Conservation (phyloP, 306 rosid species). For the Cucurbita pepo region DNA sequence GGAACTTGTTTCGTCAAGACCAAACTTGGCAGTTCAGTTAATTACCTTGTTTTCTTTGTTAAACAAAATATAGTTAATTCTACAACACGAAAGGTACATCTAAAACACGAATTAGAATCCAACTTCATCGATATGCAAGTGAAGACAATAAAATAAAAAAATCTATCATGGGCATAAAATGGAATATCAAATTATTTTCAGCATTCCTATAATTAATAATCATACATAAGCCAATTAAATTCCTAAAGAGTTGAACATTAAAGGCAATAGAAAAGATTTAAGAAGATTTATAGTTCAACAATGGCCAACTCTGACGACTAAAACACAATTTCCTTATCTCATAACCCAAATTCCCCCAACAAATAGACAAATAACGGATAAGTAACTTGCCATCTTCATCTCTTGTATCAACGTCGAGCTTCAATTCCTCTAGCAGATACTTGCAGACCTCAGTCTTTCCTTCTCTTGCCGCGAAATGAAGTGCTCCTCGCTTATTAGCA, state of each 20-base stretch:
- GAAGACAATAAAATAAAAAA: background rate
- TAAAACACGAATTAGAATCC: background rate
- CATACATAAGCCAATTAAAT: background rate
- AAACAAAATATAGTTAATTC: background rate
- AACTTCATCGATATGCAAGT: background rate
- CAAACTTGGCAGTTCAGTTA: background rate
- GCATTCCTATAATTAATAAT: background rate
- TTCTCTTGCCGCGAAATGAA: slow-evolving; percentile 81
- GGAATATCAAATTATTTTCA: background rate
- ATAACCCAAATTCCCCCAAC: background rate
- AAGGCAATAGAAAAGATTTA: background rate
- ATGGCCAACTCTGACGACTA: background rate
- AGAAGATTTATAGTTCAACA: background rate
- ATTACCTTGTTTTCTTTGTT: background rate
- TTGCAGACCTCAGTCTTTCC: slow-evolving; percentile 70
- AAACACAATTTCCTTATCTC: background rate
- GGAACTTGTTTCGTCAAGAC: background rate
- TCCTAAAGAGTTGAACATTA: background rate
- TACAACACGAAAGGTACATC: background rate
- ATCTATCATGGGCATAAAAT: background rate
- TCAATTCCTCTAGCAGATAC: slow-evolving; percentile 61
- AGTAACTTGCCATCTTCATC: slow-evolving; percentile 68
- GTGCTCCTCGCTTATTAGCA: slow-evolving; percentile 86
- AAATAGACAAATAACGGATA: background rate
- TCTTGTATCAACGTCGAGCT: slow-evolving; percentile 53